These are phyloP conservation scores for Colletotrichum filicis DNA, from an alignment of 2,329 filamentous ascomycete genomes.

Conservation along the genomic window DNA sequence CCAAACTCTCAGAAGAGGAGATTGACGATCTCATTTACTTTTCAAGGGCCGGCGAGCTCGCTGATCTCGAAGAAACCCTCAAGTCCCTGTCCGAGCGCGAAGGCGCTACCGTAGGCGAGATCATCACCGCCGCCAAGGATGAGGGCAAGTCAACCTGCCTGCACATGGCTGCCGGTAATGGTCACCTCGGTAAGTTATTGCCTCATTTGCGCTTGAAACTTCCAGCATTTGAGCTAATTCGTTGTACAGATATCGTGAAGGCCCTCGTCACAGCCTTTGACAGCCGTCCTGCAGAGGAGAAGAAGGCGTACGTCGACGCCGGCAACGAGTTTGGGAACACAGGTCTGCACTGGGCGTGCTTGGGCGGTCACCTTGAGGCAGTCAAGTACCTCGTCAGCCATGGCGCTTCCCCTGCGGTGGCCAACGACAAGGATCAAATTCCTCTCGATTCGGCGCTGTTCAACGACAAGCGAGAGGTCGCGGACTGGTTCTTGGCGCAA, in stretches of 20 bases:
- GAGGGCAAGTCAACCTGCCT: slow-evolving; percentile 81
- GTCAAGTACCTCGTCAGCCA: slow-evolving; percentile 81
- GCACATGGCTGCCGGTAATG: slow-evolving; percentile 95
- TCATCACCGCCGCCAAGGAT: slow-evolving; percentile 79
- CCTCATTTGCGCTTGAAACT: neutral
- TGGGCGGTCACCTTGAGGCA: slow-evolving; percentile 86
- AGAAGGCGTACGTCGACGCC: slow-evolving; percentile 69
- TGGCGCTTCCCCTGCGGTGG: slow-evolving; percentile 81
- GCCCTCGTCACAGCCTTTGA: slow-evolving; percentile 56
- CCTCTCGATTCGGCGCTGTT: slow-evolving; percentile 80
- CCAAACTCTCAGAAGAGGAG: slow-evolving; percentile 77
- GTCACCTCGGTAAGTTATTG: slow-evolving; percentile 74
- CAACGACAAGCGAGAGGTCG: slow-evolving; percentile 73
- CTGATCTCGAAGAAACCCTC: slow-evolving; percentile 72
- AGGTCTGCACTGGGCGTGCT: slow-evolving; percentile 90
- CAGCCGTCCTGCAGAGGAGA: slow-evolving; percentile 49
- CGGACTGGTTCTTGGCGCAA: slow-evolving; percentile 68
- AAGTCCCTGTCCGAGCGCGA: slow-evolving; percentile 71
- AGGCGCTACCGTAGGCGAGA: slow-evolving; percentile 66
- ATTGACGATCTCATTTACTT: slow-evolving; percentile 94
- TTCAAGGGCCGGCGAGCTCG: slow-evolving; percentile 79
- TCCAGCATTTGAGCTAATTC: neutral
- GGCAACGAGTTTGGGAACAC: slow-evolving; percentile 90
- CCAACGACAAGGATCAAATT: slow-evolving; percentile 87
- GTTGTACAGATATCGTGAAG: slow-evolving; percentile 54